Evolutionary conservation across 768 basidiomycete genomes (phyloP), one percentile per base, ranked within the genome.

Genomic region (Trametes cinnabarina): DNA sequence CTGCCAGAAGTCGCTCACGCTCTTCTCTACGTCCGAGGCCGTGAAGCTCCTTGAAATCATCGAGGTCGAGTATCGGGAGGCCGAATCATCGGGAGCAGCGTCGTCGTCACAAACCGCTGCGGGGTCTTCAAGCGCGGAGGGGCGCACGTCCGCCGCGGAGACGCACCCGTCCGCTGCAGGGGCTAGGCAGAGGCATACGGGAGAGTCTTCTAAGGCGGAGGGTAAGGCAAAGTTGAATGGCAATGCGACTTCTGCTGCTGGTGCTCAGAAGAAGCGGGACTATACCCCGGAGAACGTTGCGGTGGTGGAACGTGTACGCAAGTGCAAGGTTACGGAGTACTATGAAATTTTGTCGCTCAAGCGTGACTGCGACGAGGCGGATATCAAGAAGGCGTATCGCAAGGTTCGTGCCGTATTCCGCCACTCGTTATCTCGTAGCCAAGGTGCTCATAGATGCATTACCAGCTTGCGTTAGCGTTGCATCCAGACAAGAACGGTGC

Each of bases 401-500:
- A 98, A 97, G 84, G 94, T 96, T 54, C 55, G 78, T 59, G n/a
- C 42, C 9, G 35, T 26, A 19, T 22, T 4, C 14, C 22, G n/a
- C n/a, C n/a, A 10, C 23, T 6, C 14, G 11, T 6, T 8, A 14
- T 15, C 15, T 32, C 19, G 23, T 9, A 2, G 35, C 4, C 28
- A n/a, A 22, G 41, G 44, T 28, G 25, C 20, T 26, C 44, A 23
- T 43, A 15, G 17, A 35, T 51, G 28, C 48, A 23, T 44, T n/a
- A 32, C 30, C 63, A 94, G 92, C 80, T 96, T 60, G 94, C 94
- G 37, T 77, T 97, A 57, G 90, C 90, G 51, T 73, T 94, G 46
- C 92, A 95, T 73, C 92, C 92, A 3, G 92, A 95, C 71, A 95
- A 89, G 77, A 97, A 96, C 66, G 93, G 94, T 6, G 96, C 96